Base-by-base conservation (phyloP, 75 land plant genomes). In the Larix kaempferi region DNA sequence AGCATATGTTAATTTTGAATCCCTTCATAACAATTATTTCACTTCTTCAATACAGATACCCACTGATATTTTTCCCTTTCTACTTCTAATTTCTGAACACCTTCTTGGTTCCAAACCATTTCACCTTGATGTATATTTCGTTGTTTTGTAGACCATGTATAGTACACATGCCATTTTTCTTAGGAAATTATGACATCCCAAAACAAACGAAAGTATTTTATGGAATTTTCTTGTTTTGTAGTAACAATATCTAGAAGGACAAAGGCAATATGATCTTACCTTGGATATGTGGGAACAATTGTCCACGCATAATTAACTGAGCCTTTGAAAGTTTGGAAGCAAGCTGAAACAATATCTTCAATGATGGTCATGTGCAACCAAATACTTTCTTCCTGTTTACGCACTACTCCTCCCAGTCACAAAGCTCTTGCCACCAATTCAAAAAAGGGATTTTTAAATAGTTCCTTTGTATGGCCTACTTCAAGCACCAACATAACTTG, bases 241-340 rank as follows among this genome's bases (percentile, higher is more conserved):
- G 4, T 21, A 69, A 41, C 72, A 19, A 69, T 29, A 3, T 41
- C 49, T 21, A 69, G 39, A 17, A 39, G 52, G 17, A 16, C 72
- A 41, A 0, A n/a, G 17, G 49, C 0, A n/a, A 69, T 22, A 7
- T 44, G n/a, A 39, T 35, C 16, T 54, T 77, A 83, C 99, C 99
- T 96, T 56, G 99, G 99, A 73, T 97, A 97, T 17, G 98, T 92
- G 8, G 99, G 99, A 27, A 97, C 98, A 37, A 91, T 92, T 12
- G 99, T 97, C 99, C 99, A 97, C 35, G 99, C 99, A 86, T 97
- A 97, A 58, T 95, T 95, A 59, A 97, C 93, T 29, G 95, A 92
- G 66, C 99, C 99, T 76, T 91, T 91, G 74, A 97, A 97, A 54
- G 91, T 88, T 67, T 97, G 92, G 27, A 94, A 86, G 78, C 98